Evolutionary conservation across 208 protist species (phyloP).

Genomic region (Acanthamoeba royreba): DNA sequence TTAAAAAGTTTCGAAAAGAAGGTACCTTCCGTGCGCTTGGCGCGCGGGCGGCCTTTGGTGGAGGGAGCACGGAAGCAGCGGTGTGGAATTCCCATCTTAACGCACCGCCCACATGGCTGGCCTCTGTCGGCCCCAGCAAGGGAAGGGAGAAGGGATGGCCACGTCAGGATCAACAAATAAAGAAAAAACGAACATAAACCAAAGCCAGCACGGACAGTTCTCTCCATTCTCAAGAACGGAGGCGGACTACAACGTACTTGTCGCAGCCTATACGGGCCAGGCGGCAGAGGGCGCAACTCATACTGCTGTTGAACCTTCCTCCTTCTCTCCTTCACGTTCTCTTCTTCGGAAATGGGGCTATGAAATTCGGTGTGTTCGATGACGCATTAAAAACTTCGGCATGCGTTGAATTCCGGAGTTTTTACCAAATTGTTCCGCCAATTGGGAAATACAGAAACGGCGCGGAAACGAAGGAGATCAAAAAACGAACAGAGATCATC

Average conservation of each 20-base stretch:
- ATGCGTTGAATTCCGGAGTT: too few species aligned
- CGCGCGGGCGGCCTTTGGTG: neutral
- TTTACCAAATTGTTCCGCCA: too few species aligned
- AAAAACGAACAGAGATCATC: too few species aligned
- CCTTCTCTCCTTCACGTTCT: too few species aligned
- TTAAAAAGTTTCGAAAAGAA: neutral
- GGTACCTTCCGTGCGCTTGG: neutral
- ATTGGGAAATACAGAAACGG: too few species aligned
- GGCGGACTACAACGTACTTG: neutral
- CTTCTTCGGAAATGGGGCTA: too few species aligned
- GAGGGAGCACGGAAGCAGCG: neutral
- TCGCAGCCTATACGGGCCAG: neutral
- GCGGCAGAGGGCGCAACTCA: neutral
- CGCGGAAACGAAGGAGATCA: too few species aligned
- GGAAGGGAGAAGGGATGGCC: neutral
- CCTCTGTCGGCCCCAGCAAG: neutral
- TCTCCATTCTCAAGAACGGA: too few species aligned
- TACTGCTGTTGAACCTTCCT: too few species aligned
- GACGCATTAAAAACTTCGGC: too few species aligned
- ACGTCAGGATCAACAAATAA: neutral
- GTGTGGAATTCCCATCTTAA: neutral
- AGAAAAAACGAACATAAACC: neutral
- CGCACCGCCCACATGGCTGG: neutral
- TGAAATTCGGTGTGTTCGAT: too few species aligned
- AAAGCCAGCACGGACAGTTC: too few species aligned